Evolutionary conservation across 768 basidiomycete genomes (phyloP).

Genomic region (Gelatoporia subvermispora): DNA sequence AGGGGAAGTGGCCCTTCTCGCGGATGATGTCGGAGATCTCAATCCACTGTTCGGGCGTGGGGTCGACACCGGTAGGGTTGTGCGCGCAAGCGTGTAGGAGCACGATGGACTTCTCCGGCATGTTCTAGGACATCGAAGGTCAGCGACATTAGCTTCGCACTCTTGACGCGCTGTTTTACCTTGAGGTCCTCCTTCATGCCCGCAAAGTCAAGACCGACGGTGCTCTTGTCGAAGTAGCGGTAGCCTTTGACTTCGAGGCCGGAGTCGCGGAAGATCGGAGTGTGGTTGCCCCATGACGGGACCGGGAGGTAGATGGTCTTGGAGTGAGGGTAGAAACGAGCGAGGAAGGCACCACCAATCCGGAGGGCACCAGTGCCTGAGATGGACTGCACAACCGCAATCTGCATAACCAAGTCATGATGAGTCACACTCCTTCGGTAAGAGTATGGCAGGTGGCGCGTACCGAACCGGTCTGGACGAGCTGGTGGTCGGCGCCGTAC

Average conservation of each 20-base stretch:
- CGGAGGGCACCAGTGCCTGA: conserved; percentile 97
- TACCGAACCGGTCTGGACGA: conserved; percentile 68
- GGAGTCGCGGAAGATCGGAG: conserved; percentile 88
- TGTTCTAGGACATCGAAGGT: conserved; percentile 36
- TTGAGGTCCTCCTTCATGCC: conserved; percentile 84
- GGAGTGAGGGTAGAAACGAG: conserved; percentile 80
- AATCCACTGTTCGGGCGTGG: conserved; percentile 88
- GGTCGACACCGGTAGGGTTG: conserved; percentile 98
- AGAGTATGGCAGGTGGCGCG: conserved; percentile 27
- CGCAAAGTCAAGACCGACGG: conserved; percentile 87
- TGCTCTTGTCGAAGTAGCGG: conserved; percentile 90
- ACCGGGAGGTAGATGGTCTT: conserved; percentile 87
- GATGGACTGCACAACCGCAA: conserved; percentile 88
- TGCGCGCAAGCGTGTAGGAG: conserved; percentile 96
- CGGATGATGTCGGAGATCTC: conserved; percentile 84
- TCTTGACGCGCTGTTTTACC: conserved; percentile 39
- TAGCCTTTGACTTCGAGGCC: conserved; percentile 91
- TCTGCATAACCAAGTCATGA: conserved; percentile 34
- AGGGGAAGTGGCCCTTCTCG: conserved; percentile 89
- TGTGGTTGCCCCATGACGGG: conserved; percentile 98
- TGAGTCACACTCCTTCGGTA: background rate
- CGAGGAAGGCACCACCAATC: conserved; percentile 90
- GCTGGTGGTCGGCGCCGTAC: conserved; percentile 77
- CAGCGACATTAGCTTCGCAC: background rate
- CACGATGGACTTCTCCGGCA: conserved; percentile 77